Evolutionary conservation across 371 early-diverging fungal species (phyloP).

Genomic region (Mucor sp.): DNA sequence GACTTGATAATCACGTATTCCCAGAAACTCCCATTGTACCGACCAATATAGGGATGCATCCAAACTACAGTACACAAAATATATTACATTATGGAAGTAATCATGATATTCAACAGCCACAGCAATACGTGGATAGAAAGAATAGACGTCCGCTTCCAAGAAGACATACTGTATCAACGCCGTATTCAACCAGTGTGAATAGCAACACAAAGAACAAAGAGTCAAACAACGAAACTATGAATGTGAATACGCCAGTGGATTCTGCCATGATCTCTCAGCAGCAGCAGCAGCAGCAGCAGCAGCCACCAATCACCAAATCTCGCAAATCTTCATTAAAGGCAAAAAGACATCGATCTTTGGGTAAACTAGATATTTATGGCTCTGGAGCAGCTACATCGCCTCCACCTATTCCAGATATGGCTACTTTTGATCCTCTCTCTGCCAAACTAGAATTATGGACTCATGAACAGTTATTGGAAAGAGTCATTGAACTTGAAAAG

Average conservation of each 20-base stretch:
- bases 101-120: slow-evolving; percentile 8
- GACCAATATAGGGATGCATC: slow-evolving; percentile 6
- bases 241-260: background rate
- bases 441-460: slow-evolving; percentile 19
- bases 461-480: slow-evolving; percentile 27
- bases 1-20: background rate
- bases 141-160: slow-evolving; percentile 36
- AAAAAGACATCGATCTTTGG: slow-evolving; percentile 42
- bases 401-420: slow-evolving; percentile 15
- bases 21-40: slow-evolving; percentile 10
- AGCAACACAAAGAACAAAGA: slow-evolving; percentile 8
- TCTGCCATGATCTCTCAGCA: background rate
- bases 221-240: background rate
- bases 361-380: slow-evolving; percentile 33
- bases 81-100: slow-evolving; percentile 5
- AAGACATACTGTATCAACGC: slow-evolving; percentile 51
- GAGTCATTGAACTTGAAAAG: slow-evolving; percentile 29
- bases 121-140: slow-evolving; percentile 15
- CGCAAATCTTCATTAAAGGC: slow-evolving; percentile 36
- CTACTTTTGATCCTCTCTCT: slow-evolving; percentile 12
- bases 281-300: slow-evolving; percentile 3
- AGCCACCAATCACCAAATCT: slow-evolving; percentile 12
- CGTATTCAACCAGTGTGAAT: slow-evolving; percentile 21
- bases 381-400: slow-evolving; percentile 3
- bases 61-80: background rate